phyloP scores from a whole-genome alignment of 208 protist species.

The Wallacemonas rigidus region DNA sequence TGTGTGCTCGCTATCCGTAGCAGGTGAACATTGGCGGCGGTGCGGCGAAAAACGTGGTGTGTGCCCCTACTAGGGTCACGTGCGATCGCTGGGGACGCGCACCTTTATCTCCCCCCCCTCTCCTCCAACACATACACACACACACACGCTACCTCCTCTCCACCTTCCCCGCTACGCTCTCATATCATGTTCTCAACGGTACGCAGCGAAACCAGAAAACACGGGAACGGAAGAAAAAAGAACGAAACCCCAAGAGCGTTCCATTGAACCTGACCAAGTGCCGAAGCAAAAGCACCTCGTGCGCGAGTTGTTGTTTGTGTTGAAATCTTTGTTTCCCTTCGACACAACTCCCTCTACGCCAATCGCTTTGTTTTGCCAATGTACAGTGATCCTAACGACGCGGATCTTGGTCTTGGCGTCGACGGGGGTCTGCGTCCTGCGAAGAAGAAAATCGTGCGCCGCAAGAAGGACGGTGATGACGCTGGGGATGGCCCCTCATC shows the following conservation, averaged over 20 bases:
- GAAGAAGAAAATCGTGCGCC: constrained; percentile 21
- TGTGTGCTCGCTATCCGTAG: too few species aligned
- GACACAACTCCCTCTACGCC: too few species aligned
- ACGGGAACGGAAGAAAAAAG: background rate
- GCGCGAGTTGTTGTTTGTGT: too few species aligned
- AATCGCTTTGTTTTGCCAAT: background rate
- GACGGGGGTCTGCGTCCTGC: constrained; percentile 3
- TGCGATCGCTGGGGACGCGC: too few species aligned
- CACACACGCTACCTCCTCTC: background rate
- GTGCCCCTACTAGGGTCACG: too few species aligned
- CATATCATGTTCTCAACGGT: background rate
- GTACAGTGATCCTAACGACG: constrained; percentile 14
- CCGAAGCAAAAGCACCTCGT: background rate
- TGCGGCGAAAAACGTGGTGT: too few species aligned
- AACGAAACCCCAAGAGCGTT: background rate
- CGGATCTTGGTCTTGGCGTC: background rate
- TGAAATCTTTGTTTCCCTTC: too few species aligned
- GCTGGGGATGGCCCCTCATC: background rate
- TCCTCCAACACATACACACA: too few species aligned
- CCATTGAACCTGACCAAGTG: too few species aligned
- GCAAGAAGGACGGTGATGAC: constrained; percentile 12
- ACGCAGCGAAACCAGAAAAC: background rate
- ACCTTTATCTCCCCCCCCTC: too few species aligned
- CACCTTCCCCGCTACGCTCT: background rate
- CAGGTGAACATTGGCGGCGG: too few species aligned